Evolutionary conservation across 2,329 filamentous ascomycete species (phyloP).

Genomic region (Claviceps sp.): DNA sequence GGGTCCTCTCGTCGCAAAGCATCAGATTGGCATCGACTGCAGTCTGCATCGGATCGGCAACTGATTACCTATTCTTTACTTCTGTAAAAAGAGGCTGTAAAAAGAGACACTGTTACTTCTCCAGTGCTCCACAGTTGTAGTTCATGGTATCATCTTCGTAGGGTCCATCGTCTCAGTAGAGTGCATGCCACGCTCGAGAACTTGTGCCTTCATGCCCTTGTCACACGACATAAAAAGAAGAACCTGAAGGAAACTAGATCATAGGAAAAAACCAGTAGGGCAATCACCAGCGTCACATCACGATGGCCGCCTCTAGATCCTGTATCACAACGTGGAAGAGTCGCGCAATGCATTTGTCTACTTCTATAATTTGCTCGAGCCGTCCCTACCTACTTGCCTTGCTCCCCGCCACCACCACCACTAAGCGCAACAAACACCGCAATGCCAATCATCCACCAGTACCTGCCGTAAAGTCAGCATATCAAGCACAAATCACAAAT

Average conservation of each 20-base stretch:
- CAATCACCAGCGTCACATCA: background rate
- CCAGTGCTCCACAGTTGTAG: too few species aligned
- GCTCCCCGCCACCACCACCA: constrained; percentile 29
- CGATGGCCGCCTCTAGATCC: background rate
- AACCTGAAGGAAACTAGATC: background rate
- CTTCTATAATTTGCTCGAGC: constrained; percentile 8
- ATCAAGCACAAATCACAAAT: background rate
- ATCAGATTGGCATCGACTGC: background rate
- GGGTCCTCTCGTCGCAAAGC: constrained; percentile 1
- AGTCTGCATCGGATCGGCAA: too few species aligned
- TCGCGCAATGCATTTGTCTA: background rate
- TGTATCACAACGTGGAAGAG: background rate
- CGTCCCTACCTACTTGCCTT: constrained; percentile 26
- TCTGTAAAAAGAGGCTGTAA: too few species aligned
- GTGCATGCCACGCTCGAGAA: background rate
- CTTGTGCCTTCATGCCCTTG: background rate
- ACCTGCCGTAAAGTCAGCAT: constrained; percentile 30
- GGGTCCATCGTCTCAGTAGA: background rate
- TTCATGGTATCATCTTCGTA: too few species aligned
- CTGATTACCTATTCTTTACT: too few species aligned
- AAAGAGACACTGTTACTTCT: too few species aligned
- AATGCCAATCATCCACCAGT: constrained; percentile 52
- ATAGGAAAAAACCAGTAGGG: too few species aligned
- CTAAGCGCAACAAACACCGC: constrained; percentile 39
- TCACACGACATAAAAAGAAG: background rate